These are phyloP conservation scores for Podila minutissima DNA, from an alignment of 192 early-diverging fungal species.

Conservation along the genomic window DNA sequence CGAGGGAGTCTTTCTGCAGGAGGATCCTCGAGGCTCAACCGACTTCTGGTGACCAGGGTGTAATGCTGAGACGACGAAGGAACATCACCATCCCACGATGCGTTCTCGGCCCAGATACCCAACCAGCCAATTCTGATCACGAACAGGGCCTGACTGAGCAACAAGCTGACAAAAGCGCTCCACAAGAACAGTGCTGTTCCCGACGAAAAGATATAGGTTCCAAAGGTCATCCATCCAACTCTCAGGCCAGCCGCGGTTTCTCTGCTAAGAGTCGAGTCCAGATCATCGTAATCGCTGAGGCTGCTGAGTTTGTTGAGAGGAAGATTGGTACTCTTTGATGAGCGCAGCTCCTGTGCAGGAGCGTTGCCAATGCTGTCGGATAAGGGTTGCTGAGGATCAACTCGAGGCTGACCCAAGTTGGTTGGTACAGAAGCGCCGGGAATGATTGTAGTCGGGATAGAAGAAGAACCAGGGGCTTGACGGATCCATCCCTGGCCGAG, in stretches of 20 bases:
- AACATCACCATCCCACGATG: conserved; percentile 28
- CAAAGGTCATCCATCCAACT: conserved; percentile 38
- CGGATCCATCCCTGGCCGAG: conserved; percentile 47
- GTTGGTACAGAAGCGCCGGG: conserved; percentile 44
- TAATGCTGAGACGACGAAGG: conserved; percentile 16
- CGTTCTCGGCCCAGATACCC: conserved; percentile 41
- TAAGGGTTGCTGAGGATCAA: conserved; percentile 5
- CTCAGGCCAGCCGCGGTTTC: conserved; percentile 46
- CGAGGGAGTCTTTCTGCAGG: not conserved
- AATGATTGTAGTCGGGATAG: conserved; percentile 41
- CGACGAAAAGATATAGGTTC: conserved; percentile 37
- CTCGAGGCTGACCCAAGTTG: conserved; percentile 31
- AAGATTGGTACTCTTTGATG: conserved; percentile 34
- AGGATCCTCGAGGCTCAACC: not conserved
- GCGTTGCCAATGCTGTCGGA: conserved; percentile 9
- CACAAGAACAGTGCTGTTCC: conserved; percentile 24
- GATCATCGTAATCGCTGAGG: conserved; percentile 44
- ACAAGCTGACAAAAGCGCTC: conserved; percentile 31
- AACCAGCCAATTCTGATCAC: conserved; percentile 43
- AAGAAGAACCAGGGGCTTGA: conserved; percentile 37
- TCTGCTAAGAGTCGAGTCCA: conserved; percentile 46
- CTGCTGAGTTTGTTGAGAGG: conserved; percentile 48
- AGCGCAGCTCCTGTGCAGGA: conserved; percentile 18
- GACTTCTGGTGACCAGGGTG: not conserved
- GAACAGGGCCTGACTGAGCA: conserved; percentile 41